Base-by-base conservation (phyloP, 768 basidiomycete species). In the Boletus rex-veris region DNA sequence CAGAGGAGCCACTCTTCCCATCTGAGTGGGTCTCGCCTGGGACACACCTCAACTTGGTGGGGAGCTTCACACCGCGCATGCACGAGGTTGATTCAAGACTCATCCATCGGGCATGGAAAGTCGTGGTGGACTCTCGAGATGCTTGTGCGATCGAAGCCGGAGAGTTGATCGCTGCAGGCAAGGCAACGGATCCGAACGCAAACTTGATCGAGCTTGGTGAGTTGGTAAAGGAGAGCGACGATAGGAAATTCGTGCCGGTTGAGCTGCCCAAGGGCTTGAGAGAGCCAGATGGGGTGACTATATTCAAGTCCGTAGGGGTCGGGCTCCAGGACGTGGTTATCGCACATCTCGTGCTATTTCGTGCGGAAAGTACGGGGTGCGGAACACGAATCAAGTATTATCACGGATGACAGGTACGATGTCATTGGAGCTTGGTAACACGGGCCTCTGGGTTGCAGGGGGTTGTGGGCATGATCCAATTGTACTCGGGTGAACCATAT, bases 281-380 rank as follows among this genome's bases (percentile, higher is more conserved):
- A 21, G 60, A 10, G 24, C 58, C 65, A 4, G 82, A 80, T 1
- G 76, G 78, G 1, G 75, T 93, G 11, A 89, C 86, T 1, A 77
- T 95, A 28, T 94, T 92, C 79, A 95, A 94, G 71, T 89, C 87
- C 0, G 93, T 95, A 6, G 92, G 93, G 3, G 70, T 93, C 7
- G 90, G 88, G 1, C 70, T 90, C n/a, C 92, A 95, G 62, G 93
- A 96, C 59, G 88, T 90, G 5, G 88, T 85, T 0, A 90, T 95
- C 53, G 84, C 90, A 10, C 76, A 72, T 50, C 80, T 86, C 3
- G 81, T 92, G 2, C 78, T 92, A 3, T 70, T 78, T 5, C 76
- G 75, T 48, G 91, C 92, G 2, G 72, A 82, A 59, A 63, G 73
- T 49, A 69, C 77, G 62, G 76, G 74, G 1, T 58, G 81, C 5